A percentile compares a stretch with the other conserved stretches of the same genome.
Conservation (phyloP, 768 basidiomycete species). For the Ramaria rubella region DNA sequence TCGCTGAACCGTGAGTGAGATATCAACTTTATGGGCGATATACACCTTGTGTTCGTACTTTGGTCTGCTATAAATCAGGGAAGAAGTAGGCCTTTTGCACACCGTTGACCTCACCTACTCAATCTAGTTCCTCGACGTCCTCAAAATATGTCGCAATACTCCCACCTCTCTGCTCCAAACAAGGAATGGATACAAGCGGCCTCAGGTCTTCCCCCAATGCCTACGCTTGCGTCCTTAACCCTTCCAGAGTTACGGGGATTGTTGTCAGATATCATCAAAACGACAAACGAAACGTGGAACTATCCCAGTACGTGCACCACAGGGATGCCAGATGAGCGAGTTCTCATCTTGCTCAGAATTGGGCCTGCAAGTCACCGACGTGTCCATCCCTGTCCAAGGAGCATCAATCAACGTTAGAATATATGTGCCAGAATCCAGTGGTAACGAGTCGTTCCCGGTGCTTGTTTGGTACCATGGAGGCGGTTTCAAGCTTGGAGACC, state of each 20-base stretch:
- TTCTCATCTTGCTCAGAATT: not conserved
- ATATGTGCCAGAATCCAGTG: not conserved
- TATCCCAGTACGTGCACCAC: not conserved
- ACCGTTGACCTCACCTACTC: no score
- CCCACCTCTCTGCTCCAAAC: conserved; percentile 1
- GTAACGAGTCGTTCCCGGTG: not conserved
- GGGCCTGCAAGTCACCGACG: not conserved
- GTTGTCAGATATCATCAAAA: not conserved
- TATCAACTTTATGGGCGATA: conserved; percentile 14
- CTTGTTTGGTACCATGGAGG: not conserved
- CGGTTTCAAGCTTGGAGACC: conserved; percentile 9
- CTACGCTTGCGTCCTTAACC: conserved; percentile 9
- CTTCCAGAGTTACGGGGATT: not conserved
- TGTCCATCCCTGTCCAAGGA: not conserved
- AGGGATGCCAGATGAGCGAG: not conserved
- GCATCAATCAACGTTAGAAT: not conserved
- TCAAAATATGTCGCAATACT: conserved; percentile 11
- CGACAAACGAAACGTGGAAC: not conserved
- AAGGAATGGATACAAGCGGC: not conserved
- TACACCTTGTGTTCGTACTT: no score
- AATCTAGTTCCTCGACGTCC: no score
- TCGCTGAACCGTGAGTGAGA: not conserved
- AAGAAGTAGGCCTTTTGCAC: no score
- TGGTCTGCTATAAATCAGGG: no score
- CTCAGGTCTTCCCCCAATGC: not conserved